These are phyloP conservation scores for Metschnikowia similis DNA, from an alignment of 805 yeast genomes.

Conservation along the genomic window DNA sequence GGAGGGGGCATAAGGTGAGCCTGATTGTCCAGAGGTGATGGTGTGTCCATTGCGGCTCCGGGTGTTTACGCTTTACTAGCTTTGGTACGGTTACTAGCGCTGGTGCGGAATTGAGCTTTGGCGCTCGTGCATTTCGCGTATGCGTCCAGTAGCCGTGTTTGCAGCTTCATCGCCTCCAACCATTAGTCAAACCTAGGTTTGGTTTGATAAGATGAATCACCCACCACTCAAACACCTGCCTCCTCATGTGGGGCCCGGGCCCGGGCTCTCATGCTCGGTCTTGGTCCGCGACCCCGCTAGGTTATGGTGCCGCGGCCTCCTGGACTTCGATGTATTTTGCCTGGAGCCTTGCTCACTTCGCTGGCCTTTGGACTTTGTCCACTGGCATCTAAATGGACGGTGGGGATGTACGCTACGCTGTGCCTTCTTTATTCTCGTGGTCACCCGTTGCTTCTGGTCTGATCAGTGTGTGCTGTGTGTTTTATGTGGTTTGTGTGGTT, in stretches of 20 bases:
- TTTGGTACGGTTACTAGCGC: background rate
- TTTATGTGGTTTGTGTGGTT: background rate
- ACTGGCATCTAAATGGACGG: conserved; percentile 7
- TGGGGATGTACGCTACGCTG: conserved; percentile 5
- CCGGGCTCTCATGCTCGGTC: too few species aligned
- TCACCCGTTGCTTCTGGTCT: conserved; percentile 4
- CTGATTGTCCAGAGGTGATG: too few species aligned
- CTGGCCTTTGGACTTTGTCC: conserved; percentile 14
- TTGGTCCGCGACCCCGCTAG: too few species aligned
- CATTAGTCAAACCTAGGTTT: background rate
- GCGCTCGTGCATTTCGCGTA: background rate
- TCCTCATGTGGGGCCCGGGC: too few species aligned
- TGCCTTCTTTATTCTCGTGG: conserved; percentile 2
- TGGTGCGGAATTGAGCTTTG: background rate
- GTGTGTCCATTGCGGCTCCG: background rate
- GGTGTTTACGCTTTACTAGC: background rate
- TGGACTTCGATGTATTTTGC: conserved; percentile 2
- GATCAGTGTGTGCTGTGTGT: background rate
- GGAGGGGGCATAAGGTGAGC: too few species aligned
- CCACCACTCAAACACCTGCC: too few species aligned
- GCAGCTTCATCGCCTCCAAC: background rate
- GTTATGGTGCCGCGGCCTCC: background rate
- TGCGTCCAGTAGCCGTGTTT: conserved; percentile 2
- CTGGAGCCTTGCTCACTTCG: conserved; percentile 10
- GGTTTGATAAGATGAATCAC: background rate